phyloP scores from a whole-genome alignment of 139 green algal species.

The Pleodorina starrii region DNA sequence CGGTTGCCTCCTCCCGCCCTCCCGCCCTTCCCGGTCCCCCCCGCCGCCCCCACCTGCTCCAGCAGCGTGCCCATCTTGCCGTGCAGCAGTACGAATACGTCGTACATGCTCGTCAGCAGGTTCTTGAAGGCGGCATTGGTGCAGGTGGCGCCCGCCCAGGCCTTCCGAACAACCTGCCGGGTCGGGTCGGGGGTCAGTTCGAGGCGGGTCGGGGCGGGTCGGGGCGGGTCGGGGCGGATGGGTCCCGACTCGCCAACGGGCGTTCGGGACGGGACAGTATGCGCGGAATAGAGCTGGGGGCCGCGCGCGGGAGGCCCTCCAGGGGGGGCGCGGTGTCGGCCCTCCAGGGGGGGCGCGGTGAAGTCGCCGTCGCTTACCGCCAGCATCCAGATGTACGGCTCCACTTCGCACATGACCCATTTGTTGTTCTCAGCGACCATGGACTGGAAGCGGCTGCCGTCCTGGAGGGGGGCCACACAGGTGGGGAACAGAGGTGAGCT shows the following conservation, averaged over 20 bases:
- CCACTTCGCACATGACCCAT: slow-evolving; percentile 48
- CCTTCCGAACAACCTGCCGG: slow-evolving; percentile 33
- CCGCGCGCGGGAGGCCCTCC: too few relatives aligned
- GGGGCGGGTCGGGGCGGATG: too few relatives aligned
- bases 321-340: too few relatives aligned
- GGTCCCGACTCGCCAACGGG: too few relatives aligned
- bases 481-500: background rate
- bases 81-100: slow-evolving; percentile 49
- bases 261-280: too few relatives aligned
- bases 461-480: background rate
- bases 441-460: slow-evolving; percentile 30
- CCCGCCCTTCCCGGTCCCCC: background rate
- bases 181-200: too few relatives aligned
- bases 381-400: slow-evolving; percentile 46
- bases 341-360: too few relatives aligned
- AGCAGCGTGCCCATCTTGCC: slow-evolving; percentile 27
- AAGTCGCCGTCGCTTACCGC: slow-evolving; percentile 30
- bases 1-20: background rate
- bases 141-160: slow-evolving; percentile 19
- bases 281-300: background rate
- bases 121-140: slow-evolving; percentile 31
- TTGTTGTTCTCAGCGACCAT: slow-evolving; percentile 47
- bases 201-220: too few relatives aligned
- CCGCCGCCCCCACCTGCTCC: slow-evolving; percentile 34
- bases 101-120: slow-evolving; percentile 28